phyloP scores from a whole-genome alignment of 768 basidiomycete genomes.

The Amanita rubescens region DNA sequence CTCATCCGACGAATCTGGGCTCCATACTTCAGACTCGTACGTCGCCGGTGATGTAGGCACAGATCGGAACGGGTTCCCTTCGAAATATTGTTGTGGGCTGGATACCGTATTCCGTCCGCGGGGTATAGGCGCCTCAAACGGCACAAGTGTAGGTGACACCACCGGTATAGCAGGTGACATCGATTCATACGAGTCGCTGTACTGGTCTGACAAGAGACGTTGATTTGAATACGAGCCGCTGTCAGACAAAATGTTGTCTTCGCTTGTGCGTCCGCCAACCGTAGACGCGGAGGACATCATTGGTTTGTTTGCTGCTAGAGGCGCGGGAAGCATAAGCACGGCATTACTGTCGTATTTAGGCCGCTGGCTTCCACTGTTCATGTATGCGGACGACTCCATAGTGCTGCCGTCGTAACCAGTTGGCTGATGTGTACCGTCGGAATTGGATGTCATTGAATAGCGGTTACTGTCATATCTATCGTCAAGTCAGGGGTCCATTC shows the following conservation, averaged over 20 bases:
- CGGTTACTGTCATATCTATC: constrained; percentile 38
- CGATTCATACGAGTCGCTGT: constrained; percentile 30
- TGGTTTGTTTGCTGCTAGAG: constrained; percentile 53
- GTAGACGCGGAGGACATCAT: constrained; percentile 44
- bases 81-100: constrained; percentile 25
- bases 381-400: constrained; percentile 44
- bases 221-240: constrained; percentile 32
- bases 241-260: constrained; percentile 39
- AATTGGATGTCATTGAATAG: constrained; percentile 73
- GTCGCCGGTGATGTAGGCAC: constrained; percentile 32
- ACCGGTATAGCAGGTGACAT: constrained; percentile 18
- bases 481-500: constrained; percentile 10
- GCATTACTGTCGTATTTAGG: constrained; percentile 64
- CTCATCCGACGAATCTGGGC: constrained; percentile 27
- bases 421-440: constrained; percentile 61
- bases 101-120: constrained; percentile 12
- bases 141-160: constrained; percentile 21
- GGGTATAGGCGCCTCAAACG: constrained; percentile 17
- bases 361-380: constrained; percentile 29
- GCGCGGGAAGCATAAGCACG: constrained; percentile 68
- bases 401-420: constrained; percentile 52
- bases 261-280: constrained; percentile 39
- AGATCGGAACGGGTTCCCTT: constrained; percentile 50
- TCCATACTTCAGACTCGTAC: constrained; percentile 28
- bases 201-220: constrained; percentile 35